Base-by-base conservation (phyloP, 192 early-diverging fungal species). In the Coemansia sp. region DNA sequence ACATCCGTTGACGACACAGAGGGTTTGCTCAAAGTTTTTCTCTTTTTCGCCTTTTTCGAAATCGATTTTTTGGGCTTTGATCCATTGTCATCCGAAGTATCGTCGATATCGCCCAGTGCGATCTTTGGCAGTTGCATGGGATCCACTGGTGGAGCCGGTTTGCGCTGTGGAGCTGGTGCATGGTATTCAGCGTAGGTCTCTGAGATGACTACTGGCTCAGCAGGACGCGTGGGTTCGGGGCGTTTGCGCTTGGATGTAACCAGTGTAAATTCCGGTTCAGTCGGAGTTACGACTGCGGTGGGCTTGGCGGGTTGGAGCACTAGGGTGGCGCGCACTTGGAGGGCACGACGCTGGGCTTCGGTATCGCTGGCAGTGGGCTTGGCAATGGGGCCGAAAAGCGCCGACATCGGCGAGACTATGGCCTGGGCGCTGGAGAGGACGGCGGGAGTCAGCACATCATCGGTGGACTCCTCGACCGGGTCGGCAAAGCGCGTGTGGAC, bases 401-500 rank as follows among this genome's bases (percentile, higher is more conserved):
- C 28, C 6, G 80, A 71, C n/a, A 5, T 33, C 0, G 71, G 62
- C 9, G 63, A 45, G 11, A 62, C 40, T 51, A 83, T 23, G 8
- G 31, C 50, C 0, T 26, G 48, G 3, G 38, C 76, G 14, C 36
- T 23, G 26, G 21, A 45, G 10, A 70, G 39, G 42, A 74, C 11
- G 18, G 58, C 68, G 9, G 4, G 11, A 1, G 71, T 38, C 16
- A 71, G 62, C 31, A 77, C 75, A 35, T 77, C 74, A 31, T 31
- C 31, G 4, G 31, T 31, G 20, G 11, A 43, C 11, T 8, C 59
- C 3, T 39, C 67, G 23, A 21, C 63, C 1, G 36, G 42, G 28
- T 79, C 73, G 28, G 62, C 67, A 24, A 84, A 84, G 10, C 82
- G 63, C 48, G 62, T 70, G 40, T 84, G 82, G 7, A 70, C 67